A percentile compares a stretch with the other conserved stretches of the same genome.
Conservation (phyloP, 192 early-diverging fungal species). For the Coemansia sp. region DNA sequence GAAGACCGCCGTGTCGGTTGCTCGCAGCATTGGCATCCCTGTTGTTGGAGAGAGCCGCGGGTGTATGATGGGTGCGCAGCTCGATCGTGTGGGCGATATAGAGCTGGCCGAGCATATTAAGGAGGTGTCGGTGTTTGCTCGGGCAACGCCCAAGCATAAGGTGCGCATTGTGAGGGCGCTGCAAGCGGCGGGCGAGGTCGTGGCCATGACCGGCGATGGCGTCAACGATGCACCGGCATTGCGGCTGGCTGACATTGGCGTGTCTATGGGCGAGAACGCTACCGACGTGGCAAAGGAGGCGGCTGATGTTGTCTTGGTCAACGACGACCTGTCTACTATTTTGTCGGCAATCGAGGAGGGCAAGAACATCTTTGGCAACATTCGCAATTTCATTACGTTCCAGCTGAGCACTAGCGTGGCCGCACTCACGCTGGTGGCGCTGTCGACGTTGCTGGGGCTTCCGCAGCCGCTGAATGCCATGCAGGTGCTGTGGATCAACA, state of each 20-base stretch:
- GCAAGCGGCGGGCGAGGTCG: constrained; percentile 80
- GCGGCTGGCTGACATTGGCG: constrained; percentile 90
- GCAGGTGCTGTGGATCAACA: constrained; percentile 99
- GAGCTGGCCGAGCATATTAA: constrained; percentile 65
- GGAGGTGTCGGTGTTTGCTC: constrained; percentile 72
- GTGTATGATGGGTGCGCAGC: constrained; percentile 71
- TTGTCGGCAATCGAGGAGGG: constrained; percentile 95
- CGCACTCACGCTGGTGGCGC: constrained; percentile 84
- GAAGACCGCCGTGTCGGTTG: constrained; percentile 87
- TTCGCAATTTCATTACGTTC: constrained; percentile 95
- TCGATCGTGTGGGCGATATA: constrained; percentile 64
- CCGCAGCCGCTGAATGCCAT: constrained; percentile 94
- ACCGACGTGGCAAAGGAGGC: constrained; percentile 97
- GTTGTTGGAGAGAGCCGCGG: constrained; percentile 43
- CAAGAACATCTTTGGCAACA: constrained; percentile 97
- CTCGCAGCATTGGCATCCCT: constrained; percentile 79
- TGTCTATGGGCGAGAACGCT: constrained; percentile 93
- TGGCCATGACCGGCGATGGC: constrained; percentile 97
- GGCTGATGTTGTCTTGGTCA: constrained; percentile 94
- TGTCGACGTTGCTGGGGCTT: constrained; percentile 81
- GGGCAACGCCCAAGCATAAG: constrained; percentile 85
- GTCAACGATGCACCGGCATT: constrained; percentile 96
- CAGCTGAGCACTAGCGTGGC: constrained; percentile 93
- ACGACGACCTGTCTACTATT: constrained; percentile 94
- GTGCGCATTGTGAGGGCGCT: constrained; percentile 86